phyloP scores from a whole-genome alignment of 495 filamentous ascomycete species.

The Oleoguttula mirabilis region DNA sequence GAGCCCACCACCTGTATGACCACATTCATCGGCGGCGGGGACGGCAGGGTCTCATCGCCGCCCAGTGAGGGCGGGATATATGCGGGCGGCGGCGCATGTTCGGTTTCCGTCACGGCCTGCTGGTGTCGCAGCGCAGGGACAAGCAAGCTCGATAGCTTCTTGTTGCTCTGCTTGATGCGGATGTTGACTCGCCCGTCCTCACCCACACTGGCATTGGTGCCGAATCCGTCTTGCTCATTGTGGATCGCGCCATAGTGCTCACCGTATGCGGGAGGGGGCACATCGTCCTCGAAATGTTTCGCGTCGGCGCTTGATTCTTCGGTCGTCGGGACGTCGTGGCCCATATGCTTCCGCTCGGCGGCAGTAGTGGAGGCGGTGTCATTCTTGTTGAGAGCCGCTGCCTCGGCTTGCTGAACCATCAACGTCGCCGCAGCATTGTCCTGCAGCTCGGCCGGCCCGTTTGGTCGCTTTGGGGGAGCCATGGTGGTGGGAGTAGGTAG shows the following conservation, averaged over 20 bases:
- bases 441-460: not conserved
- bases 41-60: constrained; percentile 45
- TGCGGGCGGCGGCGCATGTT: constrained; percentile 38
- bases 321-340: constrained; percentile 6
- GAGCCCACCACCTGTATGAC: constrained; percentile 45
- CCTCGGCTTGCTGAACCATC: constrained; percentile 9
- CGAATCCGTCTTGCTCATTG: constrained; percentile 40
- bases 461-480: too few species aligned
- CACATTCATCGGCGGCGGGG: constrained; percentile 36
- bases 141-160: constrained; percentile 51
- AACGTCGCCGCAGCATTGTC: not conserved
- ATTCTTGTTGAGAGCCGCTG: constrained; percentile 1
- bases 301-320: not conserved
- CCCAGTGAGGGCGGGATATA: constrained; percentile 53
- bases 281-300: constrained; percentile 1
- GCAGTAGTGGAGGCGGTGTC: not conserved
- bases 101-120: constrained; percentile 31
- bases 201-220: constrained; percentile 42
- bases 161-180: constrained; percentile 55
- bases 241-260: constrained; percentile 38
- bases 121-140: constrained; percentile 53
- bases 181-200: constrained; percentile 65
- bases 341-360: constrained; percentile 4
- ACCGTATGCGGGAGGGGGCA: constrained; percentile 40
- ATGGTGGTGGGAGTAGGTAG: too few species aligned